phyloP scores from a whole-genome alignment of 371 early-diverging fungal genomes.

The Zopfochytrium polystomum region DNA sequence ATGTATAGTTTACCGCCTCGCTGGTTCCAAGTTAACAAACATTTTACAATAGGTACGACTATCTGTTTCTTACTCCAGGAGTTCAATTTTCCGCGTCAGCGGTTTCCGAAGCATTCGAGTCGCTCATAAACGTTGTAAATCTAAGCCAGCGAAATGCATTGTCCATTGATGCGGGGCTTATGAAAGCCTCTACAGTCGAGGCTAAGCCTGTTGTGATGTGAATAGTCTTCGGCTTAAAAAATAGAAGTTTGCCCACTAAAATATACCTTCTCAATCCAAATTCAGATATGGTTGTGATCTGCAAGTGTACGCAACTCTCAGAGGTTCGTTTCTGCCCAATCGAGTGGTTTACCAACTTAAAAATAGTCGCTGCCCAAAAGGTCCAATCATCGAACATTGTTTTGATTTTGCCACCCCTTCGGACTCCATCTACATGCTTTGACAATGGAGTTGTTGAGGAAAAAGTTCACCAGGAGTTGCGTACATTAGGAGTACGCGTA shows the following conservation, averaged over 20 bases:
- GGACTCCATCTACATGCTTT: slow-evolving; percentile 26
- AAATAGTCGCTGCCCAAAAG: too few species aligned
- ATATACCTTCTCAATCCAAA: not conserved
- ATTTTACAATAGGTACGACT: slow-evolving; percentile 40
- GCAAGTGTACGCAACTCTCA: slow-evolving; percentile 41
- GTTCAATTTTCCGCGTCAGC: slow-evolving; percentile 35
- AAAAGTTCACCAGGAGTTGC: slow-evolving; percentile 22
- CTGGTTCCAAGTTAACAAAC: not conserved
- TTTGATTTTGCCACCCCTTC: slow-evolving; percentile 33
- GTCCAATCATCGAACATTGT: slow-evolving; percentile 25
- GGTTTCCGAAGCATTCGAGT: slow-evolving; percentile 26
- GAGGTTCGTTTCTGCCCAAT: slow-evolving; percentile 20
- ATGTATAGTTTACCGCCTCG: slow-evolving; percentile 15
- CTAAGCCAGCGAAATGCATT: slow-evolving; percentile 16
- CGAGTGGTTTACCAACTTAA: too few species aligned
- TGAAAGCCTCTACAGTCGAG: slow-evolving; percentile 10
- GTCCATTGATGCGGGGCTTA: slow-evolving; percentile 5
- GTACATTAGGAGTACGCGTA: slow-evolving; percentile 21
- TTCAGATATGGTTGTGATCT: slow-evolving; percentile 43
- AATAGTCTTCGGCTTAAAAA: not conserved
- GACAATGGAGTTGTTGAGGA: slow-evolving; percentile 30
- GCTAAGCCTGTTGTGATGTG: slow-evolving; percentile 14
- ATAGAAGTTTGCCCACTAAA: not conserved
- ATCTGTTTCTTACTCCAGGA: slow-evolving; percentile 44
- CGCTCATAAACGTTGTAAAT: slow-evolving; percentile 30